Evolutionary conservation across 768 basidiomycete species (phyloP), one percentile per base, ranked within the genome.

Genomic region (Trichaptum fuscoviolaceum): DNA sequence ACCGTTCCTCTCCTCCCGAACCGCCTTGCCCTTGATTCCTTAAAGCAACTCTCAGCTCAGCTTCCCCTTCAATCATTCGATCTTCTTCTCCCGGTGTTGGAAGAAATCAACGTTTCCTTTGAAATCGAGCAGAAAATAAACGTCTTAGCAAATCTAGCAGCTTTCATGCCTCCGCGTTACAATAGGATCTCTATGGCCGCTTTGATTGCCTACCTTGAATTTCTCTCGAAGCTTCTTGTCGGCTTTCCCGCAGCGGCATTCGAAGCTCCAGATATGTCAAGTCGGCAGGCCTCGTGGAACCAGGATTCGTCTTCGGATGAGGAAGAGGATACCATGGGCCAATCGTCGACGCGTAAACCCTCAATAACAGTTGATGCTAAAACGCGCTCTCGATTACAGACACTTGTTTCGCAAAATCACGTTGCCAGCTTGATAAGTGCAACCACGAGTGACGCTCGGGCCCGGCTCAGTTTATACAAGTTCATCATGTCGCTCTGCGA

Each of bases 1-100:
- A 83, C 88, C 1, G 80, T 96, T 58, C 90, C 92, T 0, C 77
- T 93, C 0, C 82, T 98, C 0, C 93, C 93, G 0, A 90, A 92
- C 75, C 89, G 87, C 8, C 79, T 91, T 60, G 90, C 86, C 36
- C 79, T 88, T 24, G 74, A 77, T 0, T 82, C 85, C 24, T 82
- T 96, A 36, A 85, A 87, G 3, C 76, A 82, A 25, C 79, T 98
- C 57, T 87, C 90, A 18, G 79, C 86, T 18, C 79, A 81, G 10
- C 79, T 96, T 15, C 92, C 93, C 1, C 79, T 87, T 23, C 73
- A 77, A 15, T 75, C 77, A 12, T 65, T 83, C 25, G 70, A 76
- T 65, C 67, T 75, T 23, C 66, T 82, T 64, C 75, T 71, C 63
- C 73, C 74, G 57, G 68, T 61, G 52, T 74, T 63, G 68, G 70